These are phyloP conservation scores for Cystofilobasidium ferigula DNA, from an alignment of 768 basidiomycete species.

Conservation along the genomic window DNA sequence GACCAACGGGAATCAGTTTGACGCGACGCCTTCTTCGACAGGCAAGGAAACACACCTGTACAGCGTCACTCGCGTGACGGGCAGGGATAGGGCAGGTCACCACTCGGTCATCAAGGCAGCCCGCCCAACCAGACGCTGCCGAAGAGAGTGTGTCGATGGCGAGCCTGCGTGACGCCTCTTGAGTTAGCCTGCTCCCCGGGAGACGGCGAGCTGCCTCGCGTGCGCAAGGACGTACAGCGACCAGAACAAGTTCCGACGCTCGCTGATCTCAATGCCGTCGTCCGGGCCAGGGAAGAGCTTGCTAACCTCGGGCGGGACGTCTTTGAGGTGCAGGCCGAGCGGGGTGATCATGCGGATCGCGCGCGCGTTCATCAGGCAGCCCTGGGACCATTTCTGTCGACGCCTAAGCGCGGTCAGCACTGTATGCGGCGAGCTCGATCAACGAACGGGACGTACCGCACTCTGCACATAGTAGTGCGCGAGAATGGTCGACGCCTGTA, in stretches of 20 bases:
- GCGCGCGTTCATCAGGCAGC: neutral
- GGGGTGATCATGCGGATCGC: neutral
- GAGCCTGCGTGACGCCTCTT: slow-evolving; percentile 35
- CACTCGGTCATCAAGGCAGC: slow-evolving; percentile 61
- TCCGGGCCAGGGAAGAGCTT: slow-evolving; percentile 56
- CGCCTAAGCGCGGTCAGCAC: too few species aligned
- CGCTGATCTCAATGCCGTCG: slow-evolving; percentile 55
- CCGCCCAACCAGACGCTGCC: slow-evolving; percentile 59
- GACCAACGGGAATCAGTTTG: too few species aligned
- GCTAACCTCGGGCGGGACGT: slow-evolving; percentile 52
- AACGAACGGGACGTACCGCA: neutral
- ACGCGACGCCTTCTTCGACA: too few species aligned
- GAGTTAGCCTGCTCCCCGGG: too few species aligned
- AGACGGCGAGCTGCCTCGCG: too few species aligned
- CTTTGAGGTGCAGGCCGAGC: slow-evolving; percentile 58
- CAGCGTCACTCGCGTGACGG: slow-evolving; percentile 47
- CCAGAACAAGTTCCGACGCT: slow-evolving; percentile 62
- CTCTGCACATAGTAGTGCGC: slow-evolving; percentile 6
- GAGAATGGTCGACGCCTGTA: slow-evolving; percentile 3
- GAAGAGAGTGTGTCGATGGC: slow-evolving; percentile 57
- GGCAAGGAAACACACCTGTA: slow-evolving; percentile 59
- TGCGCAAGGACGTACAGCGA: slow-evolving; percentile 44
- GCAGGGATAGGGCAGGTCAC: slow-evolving; percentile 59
- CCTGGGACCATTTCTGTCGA: neutral
- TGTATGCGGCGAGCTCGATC: too few species aligned